Conservation (phyloP, 495 filamentous ascomycete genomes). For the Penicillium cinerascens region DNA sequence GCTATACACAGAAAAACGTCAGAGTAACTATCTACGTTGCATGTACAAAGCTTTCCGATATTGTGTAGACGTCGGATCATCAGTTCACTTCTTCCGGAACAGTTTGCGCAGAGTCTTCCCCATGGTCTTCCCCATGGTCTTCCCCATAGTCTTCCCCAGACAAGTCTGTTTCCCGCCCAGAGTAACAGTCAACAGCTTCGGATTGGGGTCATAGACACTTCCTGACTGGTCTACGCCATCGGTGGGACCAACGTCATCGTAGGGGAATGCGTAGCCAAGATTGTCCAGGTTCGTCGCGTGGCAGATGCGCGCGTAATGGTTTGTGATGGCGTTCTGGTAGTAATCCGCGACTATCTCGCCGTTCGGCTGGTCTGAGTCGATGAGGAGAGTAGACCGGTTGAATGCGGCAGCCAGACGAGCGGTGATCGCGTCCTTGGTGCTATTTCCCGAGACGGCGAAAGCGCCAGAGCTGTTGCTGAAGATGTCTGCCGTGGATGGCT, state of each 20-base stretch:
- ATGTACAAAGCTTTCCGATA: neutral
- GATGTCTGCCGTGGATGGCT: slow-evolving; percentile 61
- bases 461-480: slow-evolving; percentile 70
- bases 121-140: slow-evolving; percentile 7
- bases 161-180: slow-evolving; percentile 51
- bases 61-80: too few relatives aligned
- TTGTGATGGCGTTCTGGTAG: slow-evolving; percentile 57
- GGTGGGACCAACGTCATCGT: slow-evolving; percentile 66
- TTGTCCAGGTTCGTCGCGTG: slow-evolving; percentile 60
- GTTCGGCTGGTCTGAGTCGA: slow-evolving; percentile 47
- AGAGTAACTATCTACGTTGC: slow-evolving; percentile 2
- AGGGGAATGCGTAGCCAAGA: slow-evolving; percentile 72
- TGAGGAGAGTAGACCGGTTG: slow-evolving; percentile 61
- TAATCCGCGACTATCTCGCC: slow-evolving; percentile 44
- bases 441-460: slow-evolving; percentile 52
- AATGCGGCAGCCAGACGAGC: slow-evolving; percentile 67
- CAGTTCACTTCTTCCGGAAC: slow-evolving; percentile 4
- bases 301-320: slow-evolving; percentile 68
- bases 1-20: neutral
- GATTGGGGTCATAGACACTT: slow-evolving; percentile 55
- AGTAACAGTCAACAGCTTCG: slow-evolving; percentile 55
- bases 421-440: slow-evolving; percentile 50
- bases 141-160: slow-evolving; percentile 5
- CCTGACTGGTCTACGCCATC: slow-evolving; percentile 60
- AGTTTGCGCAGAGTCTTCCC: slow-evolving; percentile 4